phyloP scores from a whole-genome alignment of 306 rosid species.

The Heteromeles arbutifolia region DNA sequence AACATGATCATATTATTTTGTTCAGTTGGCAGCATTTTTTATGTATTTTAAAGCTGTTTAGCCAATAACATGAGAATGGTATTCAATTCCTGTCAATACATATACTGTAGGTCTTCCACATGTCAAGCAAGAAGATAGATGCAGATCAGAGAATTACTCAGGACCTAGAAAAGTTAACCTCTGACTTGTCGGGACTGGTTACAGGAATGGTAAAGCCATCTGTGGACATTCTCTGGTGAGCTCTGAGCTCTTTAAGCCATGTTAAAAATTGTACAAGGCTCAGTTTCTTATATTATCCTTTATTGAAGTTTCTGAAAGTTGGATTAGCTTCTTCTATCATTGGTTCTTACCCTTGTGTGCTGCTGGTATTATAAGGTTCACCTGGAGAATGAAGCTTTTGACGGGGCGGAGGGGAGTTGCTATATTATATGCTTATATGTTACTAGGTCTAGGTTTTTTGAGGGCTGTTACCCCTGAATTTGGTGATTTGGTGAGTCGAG shows the following conservation, averaged over 20 bases:
- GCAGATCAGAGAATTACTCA: constrained; percentile 98
- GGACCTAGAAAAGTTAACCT: constrained; percentile 83
- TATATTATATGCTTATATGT: constrained; percentile 89
- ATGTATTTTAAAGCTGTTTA: not conserved
- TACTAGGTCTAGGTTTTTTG: constrained; percentile 88
- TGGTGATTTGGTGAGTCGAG: constrained; percentile 88
- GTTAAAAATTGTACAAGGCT: not conserved
- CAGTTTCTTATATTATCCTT: not conserved
- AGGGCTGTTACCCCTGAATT: constrained; percentile 88
- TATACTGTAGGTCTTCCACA: constrained; percentile 78
- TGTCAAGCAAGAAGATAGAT: constrained; percentile 72
- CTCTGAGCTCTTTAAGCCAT: constrained; percentile 31
- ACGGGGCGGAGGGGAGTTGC: constrained; percentile 95
- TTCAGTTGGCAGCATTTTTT: not conserved
- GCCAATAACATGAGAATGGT: not conserved
- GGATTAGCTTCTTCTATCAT: not conserved
- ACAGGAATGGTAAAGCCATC: constrained; percentile 97
- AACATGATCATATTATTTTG: not conserved
- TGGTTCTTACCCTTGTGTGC: constrained; percentile 1
- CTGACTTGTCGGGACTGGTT: constrained; percentile 87
- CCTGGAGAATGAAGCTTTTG: constrained; percentile 99
- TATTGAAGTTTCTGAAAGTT: constrained; percentile 7
- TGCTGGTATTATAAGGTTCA: constrained; percentile 57
- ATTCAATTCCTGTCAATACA: constrained; percentile 15
- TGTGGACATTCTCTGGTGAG: constrained; percentile 96